Base-by-base conservation (phyloP, 768 basidiomycete genomes). In the Psilocybe cubensis region DNA sequence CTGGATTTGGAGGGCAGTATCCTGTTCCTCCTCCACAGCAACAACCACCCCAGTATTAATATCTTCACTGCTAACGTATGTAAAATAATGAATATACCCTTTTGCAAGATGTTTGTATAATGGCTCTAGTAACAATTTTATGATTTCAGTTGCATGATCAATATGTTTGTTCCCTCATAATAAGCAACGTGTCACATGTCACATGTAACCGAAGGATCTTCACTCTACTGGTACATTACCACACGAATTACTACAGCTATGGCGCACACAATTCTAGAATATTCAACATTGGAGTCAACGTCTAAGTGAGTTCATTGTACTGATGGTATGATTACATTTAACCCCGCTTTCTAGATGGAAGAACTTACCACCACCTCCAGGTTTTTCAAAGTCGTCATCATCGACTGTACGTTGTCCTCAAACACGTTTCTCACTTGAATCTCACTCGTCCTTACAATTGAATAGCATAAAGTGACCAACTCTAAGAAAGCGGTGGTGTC, bases 321-420 rank as follows among this genome's bases (percentile, higher is more conserved):
- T 41, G n/a, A 11, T 28, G 11, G 2, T 17, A 21, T 21, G 12
- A 21, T 31, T 7, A 38, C 31, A 14, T 23, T 52, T 45, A 59
- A 21, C 57, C 27, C 12, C 40, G n/a, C 33, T 21, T 51, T 28
- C 54, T 53, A 88, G 87, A 76, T 88, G 85, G 84, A 79, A 77
- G 60, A 79, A 80, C 63, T 78, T 90, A 4, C 82, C 85, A 0
- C 80, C 86, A 23, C 88, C 88, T 0, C 88, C 86, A 45, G 85
- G 88, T n/a, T 89, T 89, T 73, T 74, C 83, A 18, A 80, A 76
- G 57, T 67, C 79, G 9, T 66, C 74, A 35, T 63, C 79, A 24
- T 73, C 76, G n/a, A 74, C 76, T 25, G 61, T 62, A 31, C 52
- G 57, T 50, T 33, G 7, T 11, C 21, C 24, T 35, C 20, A 14